Evolutionary conservation across 2,329 filamentous ascomycete species (phyloP), one percentile per base, ranked within the genome.

Genomic region (Teratosphaeria destructans): DNA sequence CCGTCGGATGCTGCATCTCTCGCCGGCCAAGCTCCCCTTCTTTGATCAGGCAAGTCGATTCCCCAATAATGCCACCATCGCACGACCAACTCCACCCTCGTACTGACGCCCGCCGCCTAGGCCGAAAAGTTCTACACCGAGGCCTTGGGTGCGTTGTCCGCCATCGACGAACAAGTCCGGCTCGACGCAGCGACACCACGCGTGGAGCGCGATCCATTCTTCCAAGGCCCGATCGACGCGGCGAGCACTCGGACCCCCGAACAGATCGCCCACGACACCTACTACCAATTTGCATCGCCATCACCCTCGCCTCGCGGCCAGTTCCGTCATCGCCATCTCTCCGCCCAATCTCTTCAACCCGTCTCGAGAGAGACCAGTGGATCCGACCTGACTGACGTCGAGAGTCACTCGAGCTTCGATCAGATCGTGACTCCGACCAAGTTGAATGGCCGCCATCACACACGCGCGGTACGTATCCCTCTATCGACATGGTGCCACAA

Each of bases 1-100:
- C 3, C 72, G 75, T 10, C 64, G 71, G 34, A 76, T 78, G 56
- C 78, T 80, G 58, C 70, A 76, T n/a, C 74, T 75, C 63, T 80
- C 78, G 2, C 66, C 65, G 26, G 73, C 73, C 47, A 81, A 79
- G 63, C 35, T 79, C 6, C 68, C 72, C 0, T 66, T 75, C 12
- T 70, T 80, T 52, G 66, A 71, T 12, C 64, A 71, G n/a, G 43
- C 19, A 19, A 49, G 43, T 49, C n/a, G 16, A 23, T 49, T 49
- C 19, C 43, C 43, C 23, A 23, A 23, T 23, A 23, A 23, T 23
- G 23, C 23, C 1, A 23, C 23, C 23, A 23, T 23, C 23, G 23
- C 23, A 23, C 23, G 23, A 23, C 23, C 2, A 23, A 23, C 1
- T 23, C 23, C 23, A 23, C 11, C 14, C 16, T 14, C 5, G 6